Evolutionary conservation across 192 early-diverging fungal genomes (phyloP).

Genomic region (Coemansia guatemalensis): DNA sequence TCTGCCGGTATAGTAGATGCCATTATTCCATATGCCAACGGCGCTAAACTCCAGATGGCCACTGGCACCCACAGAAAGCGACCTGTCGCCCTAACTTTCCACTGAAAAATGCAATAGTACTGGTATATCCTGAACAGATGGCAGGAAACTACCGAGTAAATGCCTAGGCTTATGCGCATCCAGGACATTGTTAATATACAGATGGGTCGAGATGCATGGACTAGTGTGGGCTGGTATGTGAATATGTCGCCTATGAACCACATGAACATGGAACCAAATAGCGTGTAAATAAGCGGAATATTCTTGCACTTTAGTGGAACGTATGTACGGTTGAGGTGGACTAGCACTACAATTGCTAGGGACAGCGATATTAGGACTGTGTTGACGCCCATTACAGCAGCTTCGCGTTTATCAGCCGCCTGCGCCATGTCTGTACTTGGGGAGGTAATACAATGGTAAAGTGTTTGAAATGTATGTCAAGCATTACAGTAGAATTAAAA

Average conservation of each 20-base stretch:
- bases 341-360: constrained; percentile 13
- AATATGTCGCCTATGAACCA: constrained; percentile 50
- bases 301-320: constrained; percentile 48
- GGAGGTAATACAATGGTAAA: too few relatives aligned
- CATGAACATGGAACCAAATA: constrained; percentile 21
- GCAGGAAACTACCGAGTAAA: constrained; percentile 28
- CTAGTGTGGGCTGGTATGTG: constrained; percentile 36
- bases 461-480: too few relatives aligned
- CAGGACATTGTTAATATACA: constrained; percentile 46
- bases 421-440: constrained; percentile 3
- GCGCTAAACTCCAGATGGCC: constrained; percentile 6
- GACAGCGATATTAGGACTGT: constrained; percentile 21
- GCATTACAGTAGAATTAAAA: too few relatives aligned
- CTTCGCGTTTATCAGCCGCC: constrained; percentile 21
- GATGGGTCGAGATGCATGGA: constrained; percentile 18
- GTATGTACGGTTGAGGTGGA: constrained; percentile 39
- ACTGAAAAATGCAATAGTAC: constrained; percentile 40
- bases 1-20: constrained; percentile 26
- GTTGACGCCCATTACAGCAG: constrained; percentile 35
- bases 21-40: constrained; percentile 28
- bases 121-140: constrained; percentile 43
- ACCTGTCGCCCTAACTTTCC: constrained; percentile 25
- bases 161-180: constrained; percentile 43
- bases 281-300: constrained; percentile 34
- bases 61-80: constrained; percentile 23